Base-by-base conservation (phyloP, 805 yeast species). In the Ogataea nitratoaversa region DNA sequence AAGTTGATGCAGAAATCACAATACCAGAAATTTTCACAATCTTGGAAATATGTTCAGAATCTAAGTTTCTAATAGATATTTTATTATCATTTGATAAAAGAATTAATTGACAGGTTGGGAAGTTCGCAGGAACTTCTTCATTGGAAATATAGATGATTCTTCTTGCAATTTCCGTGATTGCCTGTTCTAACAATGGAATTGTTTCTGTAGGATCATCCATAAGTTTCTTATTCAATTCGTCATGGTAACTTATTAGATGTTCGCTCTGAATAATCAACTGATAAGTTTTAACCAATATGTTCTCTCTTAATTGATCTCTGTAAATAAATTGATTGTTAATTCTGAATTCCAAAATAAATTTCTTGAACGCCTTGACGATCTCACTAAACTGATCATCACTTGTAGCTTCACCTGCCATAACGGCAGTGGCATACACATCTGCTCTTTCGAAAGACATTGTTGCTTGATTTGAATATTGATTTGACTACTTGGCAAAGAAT, bases 11-110 rank as follows among this genome's bases (percentile, higher is more conserved):
- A 37, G 95, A 83, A 43, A 93, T 91, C 52, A 93, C 76, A 53
- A 93, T 93, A 23, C 99, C 99, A 17, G 95, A 85, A 32, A 93
- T 78, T 41, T 96, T 73, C 27, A 93, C 91, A 40, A 93, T 83
- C 60, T 88, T 86, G 19, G 96, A 79, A 46, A 93, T 89, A 59
- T 87, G 87, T 35, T 83, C 86, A 2, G 96, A 82, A 59, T 84
- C 91, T 42, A 93, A 70, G 41, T 87, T 80, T 59, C 99, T 76
- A 43, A 93, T 78, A 1, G 91, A 72, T 3, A 82, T 72, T 43
- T 79, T 77, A 42, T 79, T 77, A 13, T 95, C 83, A 40, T 80
- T 79, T 11, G 95, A 82, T 46, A 73, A 74, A 40, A 91, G 66
- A 37, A 88, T 78, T 52, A 91, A 66, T 66, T 93, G 98, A 57